These are phyloP conservation scores for Verticillium tricorpus DNA, from an alignment of 2,329 filamentous ascomycete genomes.

Conservation along the genomic window DNA sequence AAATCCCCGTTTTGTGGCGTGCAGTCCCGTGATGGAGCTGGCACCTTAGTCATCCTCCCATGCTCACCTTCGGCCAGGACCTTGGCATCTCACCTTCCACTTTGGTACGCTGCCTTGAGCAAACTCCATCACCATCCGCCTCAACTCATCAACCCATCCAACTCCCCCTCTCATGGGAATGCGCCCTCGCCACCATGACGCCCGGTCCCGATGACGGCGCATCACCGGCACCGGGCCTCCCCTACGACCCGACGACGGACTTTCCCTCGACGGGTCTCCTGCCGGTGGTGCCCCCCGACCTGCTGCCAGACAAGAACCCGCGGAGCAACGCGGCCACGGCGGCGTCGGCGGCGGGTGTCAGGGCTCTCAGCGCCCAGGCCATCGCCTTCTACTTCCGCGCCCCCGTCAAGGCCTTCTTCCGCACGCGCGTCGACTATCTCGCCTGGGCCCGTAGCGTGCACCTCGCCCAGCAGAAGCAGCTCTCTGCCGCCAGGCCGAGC, in stretches of 20 bases:
- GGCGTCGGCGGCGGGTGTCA: slow-evolving; percentile 79
- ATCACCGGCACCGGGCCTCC: neutral
- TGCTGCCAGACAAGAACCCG: slow-evolving; percentile 39
- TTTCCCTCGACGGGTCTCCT: slow-evolving; percentile 31
- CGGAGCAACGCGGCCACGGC: slow-evolving; percentile 58
- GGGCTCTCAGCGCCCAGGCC: slow-evolving; percentile 77
- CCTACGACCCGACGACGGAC: neutral
- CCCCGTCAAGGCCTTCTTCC: slow-evolving; percentile 88
- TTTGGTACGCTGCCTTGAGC: no score
- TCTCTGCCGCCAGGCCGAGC: slow-evolving; percentile 30
- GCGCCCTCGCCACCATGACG: neutral
- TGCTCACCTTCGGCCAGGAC: no score
- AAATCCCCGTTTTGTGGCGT: no score
- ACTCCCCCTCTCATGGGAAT: neutral
- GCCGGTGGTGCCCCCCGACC: slow-evolving; percentile 38
- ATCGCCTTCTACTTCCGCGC: slow-evolving; percentile 90
- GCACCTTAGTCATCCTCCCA: neutral
- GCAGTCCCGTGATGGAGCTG: no score
- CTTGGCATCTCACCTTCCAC: neutral
- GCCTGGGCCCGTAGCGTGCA: slow-evolving; percentile 53
- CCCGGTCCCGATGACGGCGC: neutral
- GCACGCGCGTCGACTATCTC: slow-evolving; percentile 80
- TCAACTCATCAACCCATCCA: neutral
- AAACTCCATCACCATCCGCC: neutral
- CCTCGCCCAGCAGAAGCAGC: slow-evolving; percentile 32